Conservation (phyloP, 2,329 filamentous ascomycete species). For the Botrytis porri region DNA sequence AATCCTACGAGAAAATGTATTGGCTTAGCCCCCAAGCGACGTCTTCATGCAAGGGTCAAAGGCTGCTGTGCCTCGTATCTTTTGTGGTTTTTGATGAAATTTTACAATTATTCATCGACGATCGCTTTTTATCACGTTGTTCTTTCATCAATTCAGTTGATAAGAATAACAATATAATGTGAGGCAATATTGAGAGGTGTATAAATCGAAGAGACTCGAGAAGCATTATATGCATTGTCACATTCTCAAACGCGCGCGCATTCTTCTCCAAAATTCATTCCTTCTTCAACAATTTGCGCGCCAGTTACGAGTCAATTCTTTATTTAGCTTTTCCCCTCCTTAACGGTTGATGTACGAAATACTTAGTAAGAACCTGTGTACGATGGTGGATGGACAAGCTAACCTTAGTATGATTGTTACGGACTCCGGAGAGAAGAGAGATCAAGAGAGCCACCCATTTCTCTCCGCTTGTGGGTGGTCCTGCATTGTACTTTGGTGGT, state of each 20-base stretch:
- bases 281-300: neutral
- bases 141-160: neutral
- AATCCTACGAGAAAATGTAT: conserved; percentile 5
- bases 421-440: neutral
- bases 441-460: neutral
- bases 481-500: neutral
- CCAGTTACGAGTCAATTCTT: neutral
- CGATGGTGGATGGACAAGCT: neutral
- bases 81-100: neutral
- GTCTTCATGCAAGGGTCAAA: conserved; percentile 13
- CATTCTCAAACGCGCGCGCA: neutral
- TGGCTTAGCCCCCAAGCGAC: conserved; percentile 2
- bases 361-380: conserved; percentile 2
- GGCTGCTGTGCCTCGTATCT: conserved; percentile 3
- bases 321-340: neutral
- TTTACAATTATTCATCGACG: neutral
- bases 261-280: neutral
- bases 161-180: neutral
- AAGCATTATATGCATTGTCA: neutral
- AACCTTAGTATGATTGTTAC: neutral
- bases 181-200: neutral
- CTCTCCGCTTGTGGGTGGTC: neutral
- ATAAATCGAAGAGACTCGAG: neutral
- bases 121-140: neutral
- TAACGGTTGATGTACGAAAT: neutral